These are phyloP conservation scores for Emergomyces orientalis DNA, from an alignment of 2,329 filamentous ascomycete genomes.

Conservation along the genomic window DNA sequence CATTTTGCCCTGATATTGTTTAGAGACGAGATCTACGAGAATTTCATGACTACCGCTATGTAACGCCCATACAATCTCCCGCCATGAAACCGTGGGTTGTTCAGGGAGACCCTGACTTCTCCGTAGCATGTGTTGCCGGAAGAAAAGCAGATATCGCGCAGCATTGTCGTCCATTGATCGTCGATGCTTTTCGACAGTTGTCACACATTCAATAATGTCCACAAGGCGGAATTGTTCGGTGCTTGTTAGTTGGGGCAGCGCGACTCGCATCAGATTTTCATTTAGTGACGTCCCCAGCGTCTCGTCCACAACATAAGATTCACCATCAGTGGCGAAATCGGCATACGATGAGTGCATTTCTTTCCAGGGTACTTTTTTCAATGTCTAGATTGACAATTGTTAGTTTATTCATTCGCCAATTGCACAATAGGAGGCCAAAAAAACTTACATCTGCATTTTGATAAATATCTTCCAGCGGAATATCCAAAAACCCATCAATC, in stretches of 20 bases:
- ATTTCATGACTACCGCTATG: slow-evolving; percentile 66
- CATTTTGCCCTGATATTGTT: slow-evolving; percentile 69
- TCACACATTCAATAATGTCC: slow-evolving; percentile 75
- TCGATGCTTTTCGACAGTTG: slow-evolving; percentile 74
- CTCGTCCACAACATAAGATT: slow-evolving; percentile 60
- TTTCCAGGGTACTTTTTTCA: slow-evolving; percentile 37
- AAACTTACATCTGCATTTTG: slow-evolving; percentile 36
- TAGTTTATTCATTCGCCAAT: neutral
- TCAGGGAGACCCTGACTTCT: slow-evolving; percentile 52
- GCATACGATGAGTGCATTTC: slow-evolving; percentile 44
- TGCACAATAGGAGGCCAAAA: neutral
- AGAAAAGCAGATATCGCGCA: slow-evolving; percentile 77
- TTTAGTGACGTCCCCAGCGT: slow-evolving; percentile 60
- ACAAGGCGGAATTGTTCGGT: slow-evolving; percentile 79
- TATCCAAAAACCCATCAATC: slow-evolving; percentile 67
- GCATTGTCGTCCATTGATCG: slow-evolving; percentile 87
- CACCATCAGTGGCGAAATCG: slow-evolving; percentile 43
- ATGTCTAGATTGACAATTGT: slow-evolving; percentile 24
- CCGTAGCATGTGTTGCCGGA: slow-evolving; percentile 67
- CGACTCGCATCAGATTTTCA: slow-evolving; percentile 63
- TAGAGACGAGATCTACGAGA: slow-evolving; percentile 68
- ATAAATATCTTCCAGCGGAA: slow-evolving; percentile 42
- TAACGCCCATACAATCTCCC: slow-evolving; percentile 40
- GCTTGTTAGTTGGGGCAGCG: slow-evolving; percentile 70
- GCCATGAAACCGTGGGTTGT: slow-evolving; percentile 50